Conservation (phyloP, 306 rosid species). For the Cucurbita moschata region DNA sequence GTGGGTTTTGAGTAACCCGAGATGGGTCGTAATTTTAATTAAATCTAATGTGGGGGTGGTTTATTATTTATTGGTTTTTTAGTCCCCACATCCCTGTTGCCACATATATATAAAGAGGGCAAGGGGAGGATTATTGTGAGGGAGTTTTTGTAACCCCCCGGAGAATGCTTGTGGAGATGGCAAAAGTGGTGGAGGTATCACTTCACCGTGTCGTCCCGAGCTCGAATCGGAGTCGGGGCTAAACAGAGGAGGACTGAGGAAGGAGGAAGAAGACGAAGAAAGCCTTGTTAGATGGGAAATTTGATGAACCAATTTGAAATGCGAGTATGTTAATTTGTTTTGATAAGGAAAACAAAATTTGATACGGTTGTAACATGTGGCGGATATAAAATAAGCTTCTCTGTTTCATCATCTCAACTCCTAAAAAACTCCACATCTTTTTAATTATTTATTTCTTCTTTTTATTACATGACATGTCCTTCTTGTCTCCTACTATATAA, state of each 20-base stretch:
- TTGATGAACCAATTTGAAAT: neutral
- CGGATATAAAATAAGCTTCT: neutral
- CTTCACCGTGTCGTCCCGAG: constrained; percentile 78
- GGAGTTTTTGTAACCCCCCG: constrained; percentile 20
- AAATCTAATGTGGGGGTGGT: neutral
- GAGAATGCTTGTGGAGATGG: constrained; percentile 61
- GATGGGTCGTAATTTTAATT: neutral
- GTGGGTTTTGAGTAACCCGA: constrained; percentile 6
- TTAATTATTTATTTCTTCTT: neutral
- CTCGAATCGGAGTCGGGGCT: constrained; percentile 16
- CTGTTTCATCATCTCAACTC: constrained; percentile 27
- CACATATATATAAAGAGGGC: neutral
- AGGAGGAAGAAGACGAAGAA: neutral
- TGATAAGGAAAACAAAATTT: neutral
- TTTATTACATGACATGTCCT: neutral
- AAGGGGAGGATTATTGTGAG: neutral
- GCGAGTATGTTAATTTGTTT: neutral
- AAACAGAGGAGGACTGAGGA: neutral
- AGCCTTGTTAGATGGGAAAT: neutral
- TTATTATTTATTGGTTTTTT: neutral
- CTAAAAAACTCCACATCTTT: neutral
- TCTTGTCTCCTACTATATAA: neutral
- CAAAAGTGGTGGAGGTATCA: constrained; percentile 24
- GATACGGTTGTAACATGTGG: neutral
- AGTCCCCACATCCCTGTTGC: neutral